Base-by-base conservation (phyloP, 805 yeast genomes). In the Lipomyces mesembrius region DNA sequence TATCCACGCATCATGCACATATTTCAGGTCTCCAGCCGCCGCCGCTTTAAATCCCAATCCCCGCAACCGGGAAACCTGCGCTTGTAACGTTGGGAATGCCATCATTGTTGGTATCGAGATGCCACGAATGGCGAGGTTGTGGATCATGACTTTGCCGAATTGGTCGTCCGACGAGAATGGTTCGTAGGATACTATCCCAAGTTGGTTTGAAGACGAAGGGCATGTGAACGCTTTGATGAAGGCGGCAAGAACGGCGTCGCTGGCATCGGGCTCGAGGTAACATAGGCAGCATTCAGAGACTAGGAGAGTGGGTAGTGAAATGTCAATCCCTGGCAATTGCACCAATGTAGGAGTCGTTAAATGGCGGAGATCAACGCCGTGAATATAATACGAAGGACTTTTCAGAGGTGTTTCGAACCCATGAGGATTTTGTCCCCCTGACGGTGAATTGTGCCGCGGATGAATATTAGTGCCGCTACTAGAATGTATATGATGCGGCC, bases 281-380 rank as follows among this genome's bases (percentile, higher is more conserved):
- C 96, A 90, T 46, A 90, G 78, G 46, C 91, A 91, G 77, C 95
- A 90, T 75, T 90, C 96, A 68, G 91, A 85, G 22, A 90, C 75
- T 2, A 90, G 76, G 17, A 90, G 73, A 0, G 95, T 89, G 8
- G 91, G 90, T 2, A 77, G 51, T 1, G 73, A 52, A 9, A 72
- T 61, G 67, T 82, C 79, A 37, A 73, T 61, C 8, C 62, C 63
- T 6, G 65, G 61, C 20, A 68, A 59, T 9, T 34, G 34, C 8
- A 54, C 22, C 5, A 52, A 54, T 22, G 59, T n/a, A 60, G 49
- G 43, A 43, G 74, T 65, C 55, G 27, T 25, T 63, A 82, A 63
- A 2, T 71, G 57, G 20, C 91, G 78, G 59, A 90, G 77, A 74
- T 90, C 94, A 6, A 78, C 67, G 0, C 89, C 87, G 59, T 83